Base-by-base conservation (phyloP, 495 filamentous ascomycete species). In the Daldinia grandis region DNA sequence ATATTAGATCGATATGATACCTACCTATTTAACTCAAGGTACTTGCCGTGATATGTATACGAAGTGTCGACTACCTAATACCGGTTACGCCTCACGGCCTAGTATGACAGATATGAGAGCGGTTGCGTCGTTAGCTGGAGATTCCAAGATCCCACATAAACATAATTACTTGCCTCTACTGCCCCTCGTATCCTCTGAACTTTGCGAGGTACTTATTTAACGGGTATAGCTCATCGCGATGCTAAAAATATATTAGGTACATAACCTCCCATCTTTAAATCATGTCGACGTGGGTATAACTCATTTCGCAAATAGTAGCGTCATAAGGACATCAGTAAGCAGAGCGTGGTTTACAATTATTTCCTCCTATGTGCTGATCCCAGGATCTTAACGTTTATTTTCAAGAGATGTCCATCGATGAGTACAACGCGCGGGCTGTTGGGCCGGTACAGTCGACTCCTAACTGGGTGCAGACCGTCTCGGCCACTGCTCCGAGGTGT, bases 401-500 rank as follows among this genome's bases (percentile, higher is more conserved):
- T 68, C 27, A 73, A 31, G 24, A 73, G 51, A 27, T 65, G 70
- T n/a, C 65, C 65, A 33, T 68, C 33, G 21, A 73, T 58, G 6
- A 73, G 61, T 24, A 7, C 28, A 27, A 72, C 49, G 14, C 47
- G 63, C 2, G 54, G 33, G n/a, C 14, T 40, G 19, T 5, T 31
- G 1, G 31, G 58, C 10, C 15, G 49, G 14, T 17, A 30, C 17
- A 33, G 49, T 31, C 33, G 30, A 30, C 31, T 33, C 44, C 61
- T 74, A 77, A 24, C 68, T 69, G 4, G 75, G 75, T 35, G 75
- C 75, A 8, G 73, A 72, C 12, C 75, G 54, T 63, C 75, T 64
- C n/a, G 75, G 75, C 75, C 73, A 77, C 42, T 65, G 67, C 33
- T 77, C 75, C 10, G 70, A 75, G 19, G 66, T 72, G 58, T 76